phyloP scores from a whole-genome alignment of 306 rosid genomes.

The cucumber (Cucumis sativus) region DNA sequence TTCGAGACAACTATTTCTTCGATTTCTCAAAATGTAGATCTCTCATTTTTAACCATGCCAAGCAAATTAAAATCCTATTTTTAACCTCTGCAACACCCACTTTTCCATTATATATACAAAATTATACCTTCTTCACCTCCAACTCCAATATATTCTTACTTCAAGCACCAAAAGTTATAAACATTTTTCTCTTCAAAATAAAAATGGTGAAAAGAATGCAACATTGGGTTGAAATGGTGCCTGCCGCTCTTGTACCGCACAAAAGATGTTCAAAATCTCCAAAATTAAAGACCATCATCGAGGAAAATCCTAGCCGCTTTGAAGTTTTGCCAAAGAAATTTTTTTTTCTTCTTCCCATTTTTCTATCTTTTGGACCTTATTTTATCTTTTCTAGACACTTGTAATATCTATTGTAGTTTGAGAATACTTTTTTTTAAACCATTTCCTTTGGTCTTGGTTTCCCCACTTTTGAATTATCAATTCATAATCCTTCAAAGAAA shows the following conservation, averaged over 20 bases:
- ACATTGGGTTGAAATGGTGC: conserved; percentile 45
- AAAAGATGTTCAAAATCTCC: conserved; percentile 15
- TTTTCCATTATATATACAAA: background rate
- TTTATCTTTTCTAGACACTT: background rate
- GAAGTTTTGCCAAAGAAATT: background rate
- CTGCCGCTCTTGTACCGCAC: conserved; percentile 21
- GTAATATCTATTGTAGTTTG: background rate
- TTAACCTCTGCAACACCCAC: background rate
- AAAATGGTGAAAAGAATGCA: conserved; percentile 14
- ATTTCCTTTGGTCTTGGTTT: too few relatives aligned
- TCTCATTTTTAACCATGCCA: background rate
- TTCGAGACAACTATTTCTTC: background rate
- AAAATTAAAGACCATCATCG: conserved; percentile 46
- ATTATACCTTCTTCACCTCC: background rate
- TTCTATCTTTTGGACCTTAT: background rate
- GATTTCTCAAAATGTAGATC: background rate
- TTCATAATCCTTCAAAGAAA: too few relatives aligned
- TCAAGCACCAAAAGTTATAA: background rate
- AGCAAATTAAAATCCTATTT: background rate
- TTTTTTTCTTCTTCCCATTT: background rate
- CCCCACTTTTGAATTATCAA: too few relatives aligned
- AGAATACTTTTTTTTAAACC: background rate
- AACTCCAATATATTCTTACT: background rate
- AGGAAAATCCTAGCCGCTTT: conserved; percentile 21
- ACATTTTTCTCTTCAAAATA: background rate